A percentile compares a stretch with the other conserved stretches of the same genome.
Conservation (phyloP, 768 basidiomycete species). For the Amanita subjunquillea region DNA sequence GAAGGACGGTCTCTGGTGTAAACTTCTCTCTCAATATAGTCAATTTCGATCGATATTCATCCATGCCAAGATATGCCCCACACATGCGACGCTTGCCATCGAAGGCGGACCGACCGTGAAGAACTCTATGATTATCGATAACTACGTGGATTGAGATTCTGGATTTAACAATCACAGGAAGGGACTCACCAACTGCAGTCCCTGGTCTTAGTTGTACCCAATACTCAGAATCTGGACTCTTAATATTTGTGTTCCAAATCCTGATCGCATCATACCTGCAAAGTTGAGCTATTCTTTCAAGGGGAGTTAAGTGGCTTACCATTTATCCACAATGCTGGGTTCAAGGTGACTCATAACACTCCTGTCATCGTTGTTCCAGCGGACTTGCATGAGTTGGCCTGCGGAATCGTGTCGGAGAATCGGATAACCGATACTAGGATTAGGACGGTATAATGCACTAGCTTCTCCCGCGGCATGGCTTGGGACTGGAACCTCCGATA, state of each 20-base stretch:
- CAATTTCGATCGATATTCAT: conserved; percentile 82
- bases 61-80: conserved; percentile 87
- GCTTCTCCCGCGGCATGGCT: conserved; percentile 86
- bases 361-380: conserved; percentile 95
- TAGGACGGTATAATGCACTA: conserved; percentile 42
- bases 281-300: not conserved
- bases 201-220: conserved; percentile 89
- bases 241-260: conserved; percentile 66
- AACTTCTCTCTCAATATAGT: conserved; percentile 57
- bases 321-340: conserved; percentile 57
- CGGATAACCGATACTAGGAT: conserved; percentile 53
- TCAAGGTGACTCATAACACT: conserved; percentile 63
- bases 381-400: conserved; percentile 61
- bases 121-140: conserved; percentile 86
- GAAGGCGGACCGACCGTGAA: conserved; percentile 92
- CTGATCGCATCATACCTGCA: conserved; percentile 72
- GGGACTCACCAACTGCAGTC: conserved; percentile 63
- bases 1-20: conserved; percentile 20
- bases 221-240: conserved; percentile 76
- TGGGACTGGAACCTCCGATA: conserved; percentile 61
- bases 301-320: conserved; percentile 29
- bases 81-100: conserved; percentile 86
- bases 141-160: conserved; percentile 29
- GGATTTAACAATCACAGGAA: not conserved
- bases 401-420: conserved; percentile 59